Conservation (phyloP, 345 rosid species). For the Turritis glabra region DNA sequence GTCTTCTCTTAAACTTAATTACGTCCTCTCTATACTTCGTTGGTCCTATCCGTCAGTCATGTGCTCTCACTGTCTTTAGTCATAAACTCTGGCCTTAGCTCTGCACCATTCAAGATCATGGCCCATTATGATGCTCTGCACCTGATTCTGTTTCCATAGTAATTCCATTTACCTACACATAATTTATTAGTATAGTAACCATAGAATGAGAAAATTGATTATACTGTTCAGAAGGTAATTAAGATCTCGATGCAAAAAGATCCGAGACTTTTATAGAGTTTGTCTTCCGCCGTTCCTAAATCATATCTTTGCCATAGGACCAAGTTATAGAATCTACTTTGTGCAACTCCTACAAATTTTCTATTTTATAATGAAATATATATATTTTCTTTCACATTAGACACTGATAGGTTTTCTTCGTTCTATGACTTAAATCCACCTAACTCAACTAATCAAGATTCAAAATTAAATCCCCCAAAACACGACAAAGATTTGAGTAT, state of each 20-base stretch:
- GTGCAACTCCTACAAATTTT: too few relatives aligned
- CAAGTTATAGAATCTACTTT: too few relatives aligned
- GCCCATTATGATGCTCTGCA: conserved; percentile 32
- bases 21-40: conserved; percentile 10
- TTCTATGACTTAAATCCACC: background rate
- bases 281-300: conserved; percentile 16
- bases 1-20: conserved; percentile 6
- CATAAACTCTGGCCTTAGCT: conserved; percentile 20
- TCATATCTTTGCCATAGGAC: too few relatives aligned
- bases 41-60: conserved; percentile 30
- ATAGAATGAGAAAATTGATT: background rate
- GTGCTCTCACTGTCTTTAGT: conserved; percentile 17
- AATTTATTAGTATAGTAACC: background rate
- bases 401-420: background rate
- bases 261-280: conserved; percentile 1
- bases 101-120: conserved; percentile 35
- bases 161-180: conserved; percentile 4
- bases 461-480: background rate
- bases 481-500: background rate
- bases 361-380: too few relatives aligned
- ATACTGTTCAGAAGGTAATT: background rate
- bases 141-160: conserved; percentile 26
- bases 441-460: background rate
- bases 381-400: background rate
- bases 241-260: conserved; percentile 23